These are phyloP conservation scores for Colletotrichum agaves DNA, from an alignment of 2,329 filamentous ascomycete genomes.

Conservation along the genomic window DNA sequence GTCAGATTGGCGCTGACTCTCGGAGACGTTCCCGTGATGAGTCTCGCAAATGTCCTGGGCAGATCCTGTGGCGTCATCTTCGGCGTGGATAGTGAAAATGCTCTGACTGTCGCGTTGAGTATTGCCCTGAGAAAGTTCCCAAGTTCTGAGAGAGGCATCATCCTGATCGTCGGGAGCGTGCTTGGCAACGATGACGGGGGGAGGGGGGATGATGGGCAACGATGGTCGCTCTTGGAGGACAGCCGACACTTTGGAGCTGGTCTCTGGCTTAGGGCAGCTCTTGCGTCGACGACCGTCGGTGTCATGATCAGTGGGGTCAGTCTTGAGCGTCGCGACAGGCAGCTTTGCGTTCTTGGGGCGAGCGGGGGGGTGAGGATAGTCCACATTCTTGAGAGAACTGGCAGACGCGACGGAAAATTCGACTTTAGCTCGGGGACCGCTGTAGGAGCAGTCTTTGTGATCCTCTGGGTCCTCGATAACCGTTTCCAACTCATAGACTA, in stretches of 20 bases:
- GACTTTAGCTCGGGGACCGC: constrained; percentile 18
- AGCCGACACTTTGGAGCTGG: constrained; percentile 13
- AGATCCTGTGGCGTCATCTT: not conserved
- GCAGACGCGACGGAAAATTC: constrained; percentile 18
- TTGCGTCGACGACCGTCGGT: constrained; percentile 19
- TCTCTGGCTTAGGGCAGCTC: constrained; percentile 13
- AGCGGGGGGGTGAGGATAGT: not conserved
- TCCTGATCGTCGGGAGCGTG: constrained; percentile 20
- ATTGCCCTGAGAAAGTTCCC: constrained; percentile 37
- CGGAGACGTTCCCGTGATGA: not conserved
- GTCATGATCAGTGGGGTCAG: constrained; percentile 6
- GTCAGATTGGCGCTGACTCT: no score
- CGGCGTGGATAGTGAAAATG: not conserved
- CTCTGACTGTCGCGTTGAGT: constrained; percentile 11
- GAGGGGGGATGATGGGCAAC: constrained; percentile 28
- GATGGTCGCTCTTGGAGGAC: constrained; percentile 36
- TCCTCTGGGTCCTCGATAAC: constrained; percentile 23
- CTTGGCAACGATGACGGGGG: constrained; percentile 25
- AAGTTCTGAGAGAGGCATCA: constrained; percentile 38
- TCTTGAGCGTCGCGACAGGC: constrained; percentile 23
- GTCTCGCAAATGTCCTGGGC: not conserved
- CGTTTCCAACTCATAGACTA: constrained; percentile 27
- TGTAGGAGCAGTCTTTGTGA: constrained; percentile 4
- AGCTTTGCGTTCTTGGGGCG: not conserved
- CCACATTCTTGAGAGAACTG: not conserved